These are phyloP conservation scores for Gracilaria domingensis DNA, from an alignment of 23 red algal species.

Conservation along the genomic window DNA sequence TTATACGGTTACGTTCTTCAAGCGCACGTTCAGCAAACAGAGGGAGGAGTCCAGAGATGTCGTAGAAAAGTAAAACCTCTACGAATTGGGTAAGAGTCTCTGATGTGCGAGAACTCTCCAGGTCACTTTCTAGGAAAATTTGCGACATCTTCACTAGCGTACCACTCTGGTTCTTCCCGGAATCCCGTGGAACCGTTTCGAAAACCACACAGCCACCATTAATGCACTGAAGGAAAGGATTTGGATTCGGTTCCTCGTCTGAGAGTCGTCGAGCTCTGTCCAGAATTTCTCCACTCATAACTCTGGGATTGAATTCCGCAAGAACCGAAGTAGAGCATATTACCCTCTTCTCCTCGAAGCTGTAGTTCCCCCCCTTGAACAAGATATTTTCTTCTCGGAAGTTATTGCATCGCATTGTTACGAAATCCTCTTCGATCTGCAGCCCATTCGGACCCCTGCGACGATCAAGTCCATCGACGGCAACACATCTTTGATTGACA, in stretches of 20 bases:
- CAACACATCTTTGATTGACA: background rate
- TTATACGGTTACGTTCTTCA: background rate
- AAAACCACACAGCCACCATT: background rate
- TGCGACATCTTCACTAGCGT: background rate
- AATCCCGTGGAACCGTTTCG: background rate
- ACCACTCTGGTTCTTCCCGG: background rate
- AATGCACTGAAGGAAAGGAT: background rate
- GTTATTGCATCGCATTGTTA: background rate
- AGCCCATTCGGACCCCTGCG: background rate
- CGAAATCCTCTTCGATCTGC: background rate
- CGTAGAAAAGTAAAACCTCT: background rate
- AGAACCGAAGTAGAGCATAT: background rate
- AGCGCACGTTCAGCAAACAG: background rate
- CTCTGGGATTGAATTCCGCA: background rate
- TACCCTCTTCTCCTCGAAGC: background rate
- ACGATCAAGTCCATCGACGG: background rate
- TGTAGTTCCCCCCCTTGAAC: background rate
- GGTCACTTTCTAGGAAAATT: background rate
- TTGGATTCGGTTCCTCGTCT: background rate
- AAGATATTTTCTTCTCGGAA: background rate
- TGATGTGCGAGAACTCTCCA: background rate
- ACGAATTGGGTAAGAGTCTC: background rate
- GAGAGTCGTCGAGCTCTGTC: background rate
- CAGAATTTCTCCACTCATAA: background rate
- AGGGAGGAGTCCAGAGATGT: background rate